phyloP scores from a whole-genome alignment of 2,329 filamentous ascomycete species.

The Trichophyton benhamiae region DNA sequence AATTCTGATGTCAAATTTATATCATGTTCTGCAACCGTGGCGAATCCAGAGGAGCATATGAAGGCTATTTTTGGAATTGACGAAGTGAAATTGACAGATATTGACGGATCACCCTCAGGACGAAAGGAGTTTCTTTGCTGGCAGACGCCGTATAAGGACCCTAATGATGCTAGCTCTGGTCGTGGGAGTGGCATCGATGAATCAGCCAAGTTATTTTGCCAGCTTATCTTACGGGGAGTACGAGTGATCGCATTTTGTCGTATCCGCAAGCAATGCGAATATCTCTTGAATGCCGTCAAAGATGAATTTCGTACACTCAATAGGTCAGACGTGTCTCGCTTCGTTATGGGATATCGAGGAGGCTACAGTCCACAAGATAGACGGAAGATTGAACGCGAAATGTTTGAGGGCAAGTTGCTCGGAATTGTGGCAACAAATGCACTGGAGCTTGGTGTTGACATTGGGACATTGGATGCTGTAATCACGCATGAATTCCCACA shows the following conservation, averaged over 20 bases:
- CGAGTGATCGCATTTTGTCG: conserved; percentile 87
- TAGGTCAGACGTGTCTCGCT: conserved; percentile 57
- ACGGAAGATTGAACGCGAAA: conserved; percentile 77
- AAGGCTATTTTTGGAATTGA: conserved; percentile 84
- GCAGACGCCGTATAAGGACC: conserved; percentile 93
- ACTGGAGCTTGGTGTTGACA: conserved; percentile 87
- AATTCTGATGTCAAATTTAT: conserved; percentile 80
- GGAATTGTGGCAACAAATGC: conserved; percentile 91
- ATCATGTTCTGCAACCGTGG: conserved; percentile 90
- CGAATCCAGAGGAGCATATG: conserved; percentile 86
- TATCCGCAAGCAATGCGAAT: conserved; percentile 77
- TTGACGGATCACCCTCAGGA: conserved; percentile 83
- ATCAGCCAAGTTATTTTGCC: conserved; percentile 80
- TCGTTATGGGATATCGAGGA: conserved; percentile 91
- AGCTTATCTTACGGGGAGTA: conserved; percentile 76
- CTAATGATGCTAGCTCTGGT: conserved; percentile 72
- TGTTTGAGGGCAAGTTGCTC: conserved; percentile 90
- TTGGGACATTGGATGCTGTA: conserved; percentile 85
- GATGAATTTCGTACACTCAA: conserved; percentile 62
- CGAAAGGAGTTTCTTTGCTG: conserved; percentile 93
- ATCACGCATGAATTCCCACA: conserved; percentile 91
- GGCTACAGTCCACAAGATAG: conserved; percentile 90
- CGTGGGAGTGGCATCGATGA: conserved; percentile 72
- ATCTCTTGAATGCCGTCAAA: conserved; percentile 66
- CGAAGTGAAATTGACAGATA: conserved; percentile 69